phyloP scores from a whole-genome alignment of 2,329 filamentous ascomycete species.

The Fusarium papillatum region DNA sequence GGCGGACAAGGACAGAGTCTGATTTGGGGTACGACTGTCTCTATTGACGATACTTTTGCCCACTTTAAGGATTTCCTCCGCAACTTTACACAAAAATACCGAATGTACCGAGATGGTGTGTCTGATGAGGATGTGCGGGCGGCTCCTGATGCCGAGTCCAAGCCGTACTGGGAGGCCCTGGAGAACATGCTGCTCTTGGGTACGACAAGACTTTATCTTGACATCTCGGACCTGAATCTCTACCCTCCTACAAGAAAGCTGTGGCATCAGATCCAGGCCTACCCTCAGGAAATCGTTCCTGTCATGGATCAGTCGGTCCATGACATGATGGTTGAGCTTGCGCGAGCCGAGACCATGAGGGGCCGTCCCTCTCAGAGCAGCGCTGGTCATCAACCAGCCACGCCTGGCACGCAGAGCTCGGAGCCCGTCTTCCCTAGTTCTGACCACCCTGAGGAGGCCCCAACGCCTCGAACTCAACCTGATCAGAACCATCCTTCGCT shows the following conservation, averaged over 20 bases:
- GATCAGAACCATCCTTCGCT: slow-evolving; percentile 68
- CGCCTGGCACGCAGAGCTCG: slow-evolving; percentile 72
- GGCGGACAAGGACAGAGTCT: slow-evolving; percentile 85
- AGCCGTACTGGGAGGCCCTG: slow-evolving; percentile 87
- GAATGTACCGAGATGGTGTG: slow-evolving; percentile 90
- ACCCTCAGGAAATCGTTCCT: slow-evolving; percentile 96
- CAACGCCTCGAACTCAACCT: slow-evolving; percentile 56
- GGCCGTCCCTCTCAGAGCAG: slow-evolving; percentile 74
- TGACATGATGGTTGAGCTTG: slow-evolving; percentile 92
- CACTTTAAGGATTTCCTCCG: slow-evolving; percentile 93
- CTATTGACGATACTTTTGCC: slow-evolving; percentile 88
- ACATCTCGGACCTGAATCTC: slow-evolving; percentile 89
- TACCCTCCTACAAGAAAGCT: slow-evolving; percentile 95
- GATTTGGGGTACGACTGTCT: slow-evolving; percentile 98
- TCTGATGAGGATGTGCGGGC: slow-evolving; percentile 80
- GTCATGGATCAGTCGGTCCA: slow-evolving; percentile 97
- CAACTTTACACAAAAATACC: slow-evolving; percentile 94
- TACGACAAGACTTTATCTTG: slow-evolving; percentile 86
- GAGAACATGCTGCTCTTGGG: slow-evolving; percentile 93
- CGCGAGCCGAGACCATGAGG: slow-evolving; percentile 82
- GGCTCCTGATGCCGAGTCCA: slow-evolving; percentile 80
- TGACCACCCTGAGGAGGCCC: slow-evolving; percentile 70
- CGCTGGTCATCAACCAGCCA: slow-evolving; percentile 60
- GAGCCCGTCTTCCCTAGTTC: slow-evolving; percentile 85
- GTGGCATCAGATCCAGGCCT: slow-evolving; percentile 95